Base-by-base conservation (phyloP, 768 basidiomycete species). In the Boletus huronensis region DNA sequence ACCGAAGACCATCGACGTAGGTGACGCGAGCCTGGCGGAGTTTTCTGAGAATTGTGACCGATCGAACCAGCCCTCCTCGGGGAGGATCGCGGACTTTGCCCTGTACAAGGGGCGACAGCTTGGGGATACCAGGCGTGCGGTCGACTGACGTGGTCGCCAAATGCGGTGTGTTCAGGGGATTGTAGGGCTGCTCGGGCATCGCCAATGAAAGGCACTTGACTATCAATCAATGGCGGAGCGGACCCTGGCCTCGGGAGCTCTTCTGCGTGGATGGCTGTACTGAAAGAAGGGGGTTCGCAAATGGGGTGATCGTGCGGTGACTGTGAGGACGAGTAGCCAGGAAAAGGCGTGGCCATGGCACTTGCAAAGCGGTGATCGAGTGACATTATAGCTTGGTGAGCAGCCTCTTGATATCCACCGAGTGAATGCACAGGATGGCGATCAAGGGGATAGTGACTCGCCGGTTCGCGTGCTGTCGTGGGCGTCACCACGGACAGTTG, bases 51-150 rank as follows among this genome's bases (percentile, higher is more conserved):
- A 58, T 59, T 68, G 54, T 67, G 65, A 11, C 65, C 66, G 65
- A 67, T 67, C 65, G 65, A 66, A 26, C 64, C 65, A 55, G 66
- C 66, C 66, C 65, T 66, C 57, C 59, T 67, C 36, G 54, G 65
- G 65, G 58, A 68, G 64, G 65, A 68, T 63, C 65, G 65, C 65
- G 65, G 65, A 67, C 65, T 67, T 68, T 53, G 66, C 10, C 62
- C 51, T 54, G 60, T n/a, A 57, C 49, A 40, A 53, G 58, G 49
- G n/a, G 29, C 11, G 48, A 53, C 56, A 25, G 41, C 14, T 26
- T 63, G 65, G 32, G 58, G 46, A 57, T 65, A 60, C 60, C 66
- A 66, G 41, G 40, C 31, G 43, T 65, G 64, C 38, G 31, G 52
- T 40, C 58, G 61, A 38, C 49, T 60, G 52, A 58, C 38, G 50